Evolutionary conservation across 2,329 filamentous ascomycete species (phyloP).

Genomic region (Mollisiaceae sp.): DNA sequence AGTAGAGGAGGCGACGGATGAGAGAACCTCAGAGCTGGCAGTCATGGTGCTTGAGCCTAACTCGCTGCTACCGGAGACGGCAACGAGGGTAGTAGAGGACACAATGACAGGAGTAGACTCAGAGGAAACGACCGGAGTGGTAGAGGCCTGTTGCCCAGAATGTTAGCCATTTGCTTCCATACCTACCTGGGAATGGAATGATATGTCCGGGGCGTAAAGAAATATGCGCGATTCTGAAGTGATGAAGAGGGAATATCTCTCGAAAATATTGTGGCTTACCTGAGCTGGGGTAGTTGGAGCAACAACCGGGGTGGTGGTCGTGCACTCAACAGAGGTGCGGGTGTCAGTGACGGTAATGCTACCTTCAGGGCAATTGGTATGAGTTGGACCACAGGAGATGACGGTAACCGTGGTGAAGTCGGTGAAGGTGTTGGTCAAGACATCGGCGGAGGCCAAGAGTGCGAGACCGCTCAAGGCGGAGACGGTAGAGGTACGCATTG

Average conservation of each 20-base stretch:
- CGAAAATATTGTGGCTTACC: too few relatives aligned
- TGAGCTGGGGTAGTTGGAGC: too few relatives aligned
- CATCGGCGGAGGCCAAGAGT: slow-evolving; percentile 6
- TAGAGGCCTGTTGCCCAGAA: neutral
- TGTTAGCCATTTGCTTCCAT: neutral
- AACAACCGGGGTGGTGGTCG: neutral
- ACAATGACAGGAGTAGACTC: neutral
- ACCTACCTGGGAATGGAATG: too few relatives aligned
- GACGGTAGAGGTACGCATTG: slow-evolving; percentile 30
- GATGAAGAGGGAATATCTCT: too few relatives aligned
- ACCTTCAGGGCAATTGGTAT: slow-evolving; percentile 15
- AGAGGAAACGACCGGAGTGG: slow-evolving; percentile 3
- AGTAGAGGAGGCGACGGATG: slow-evolving; percentile 10
- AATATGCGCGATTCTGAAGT: too few relatives aligned
- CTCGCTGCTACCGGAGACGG: slow-evolving; percentile 5
- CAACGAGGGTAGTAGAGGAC: neutral
- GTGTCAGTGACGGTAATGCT: slow-evolving; percentile 18
- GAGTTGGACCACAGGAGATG: slow-evolving; percentile 17
- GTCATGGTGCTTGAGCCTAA: neutral
- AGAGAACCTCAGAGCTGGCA: slow-evolving; percentile 5
- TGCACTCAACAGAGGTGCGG: slow-evolving; percentile 20
- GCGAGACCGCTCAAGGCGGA: slow-evolving; percentile 22
- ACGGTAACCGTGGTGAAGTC: slow-evolving; percentile 21
- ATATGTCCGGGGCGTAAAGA: too few relatives aligned
- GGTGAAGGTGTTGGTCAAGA: neutral